Percentiles rank a stretch among this genome's conserved stretches.
These are phyloP conservation scores for Penicillium samsonianum DNA, from an alignment of 495 filamentous ascomycete species.

Conservation along the genomic window DNA sequence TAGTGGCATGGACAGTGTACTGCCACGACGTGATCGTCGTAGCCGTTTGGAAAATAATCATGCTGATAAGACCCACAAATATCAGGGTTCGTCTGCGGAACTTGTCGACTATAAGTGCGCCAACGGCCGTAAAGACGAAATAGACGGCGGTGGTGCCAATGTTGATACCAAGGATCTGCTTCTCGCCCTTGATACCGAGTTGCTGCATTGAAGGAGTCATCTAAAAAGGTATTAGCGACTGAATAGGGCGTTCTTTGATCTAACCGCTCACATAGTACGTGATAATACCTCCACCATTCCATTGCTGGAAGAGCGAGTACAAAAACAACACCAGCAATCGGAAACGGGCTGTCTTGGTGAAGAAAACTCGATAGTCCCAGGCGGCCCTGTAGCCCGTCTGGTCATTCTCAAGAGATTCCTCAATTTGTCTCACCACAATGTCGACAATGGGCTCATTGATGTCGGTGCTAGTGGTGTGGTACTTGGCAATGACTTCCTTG, in stretches of 20 bases:
- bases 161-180: constrained; percentile 37
- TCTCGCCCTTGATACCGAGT: constrained; percentile 33
- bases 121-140: constrained; percentile 43
- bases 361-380: constrained; percentile 45
- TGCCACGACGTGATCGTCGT: constrained; percentile 46
- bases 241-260: background rate
- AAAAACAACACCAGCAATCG: constrained; percentile 40
- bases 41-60: constrained; percentile 42
- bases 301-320: constrained; percentile 48
- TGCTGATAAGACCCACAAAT: constrained; percentile 35
- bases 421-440: constrained; percentile 42
- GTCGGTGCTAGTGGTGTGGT: constrained; percentile 41
- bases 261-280: constrained; percentile 36
- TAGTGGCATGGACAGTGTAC: constrained; percentile 25
- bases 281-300: constrained; percentile 48
- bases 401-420: constrained; percentile 40
- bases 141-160: constrained; percentile 43
- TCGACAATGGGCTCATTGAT: constrained; percentile 42
- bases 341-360: constrained; percentile 36
- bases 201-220: constrained; percentile 40
- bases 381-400: constrained; percentile 26
- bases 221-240: constrained; percentile 20
- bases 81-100: constrained; percentile 41
- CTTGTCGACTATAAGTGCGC: constrained; percentile 40
- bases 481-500: constrained; percentile 37